Conservation (phyloP, 2,329 filamentous ascomycete genomes). For the Fusarium palustre region DNA sequence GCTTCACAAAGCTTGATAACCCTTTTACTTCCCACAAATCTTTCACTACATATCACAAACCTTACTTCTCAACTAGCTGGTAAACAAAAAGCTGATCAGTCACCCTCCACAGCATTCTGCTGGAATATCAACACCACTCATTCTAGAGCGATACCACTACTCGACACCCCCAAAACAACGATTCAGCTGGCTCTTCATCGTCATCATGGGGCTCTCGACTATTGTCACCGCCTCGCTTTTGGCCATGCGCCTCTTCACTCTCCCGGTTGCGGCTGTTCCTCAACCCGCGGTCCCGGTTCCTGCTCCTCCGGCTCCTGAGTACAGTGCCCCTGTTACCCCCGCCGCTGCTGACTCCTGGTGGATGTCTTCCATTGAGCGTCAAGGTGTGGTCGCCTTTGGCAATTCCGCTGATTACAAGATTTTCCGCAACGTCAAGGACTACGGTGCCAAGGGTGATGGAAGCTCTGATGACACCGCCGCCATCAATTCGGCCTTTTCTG, state of each 20-base stretch:
- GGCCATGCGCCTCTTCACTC: slow-evolving; percentile 57
- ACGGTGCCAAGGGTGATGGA: slow-evolving; percentile 75
- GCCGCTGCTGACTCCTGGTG: slow-evolving; percentile 67
- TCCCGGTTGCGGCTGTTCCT: slow-evolving; percentile 51
- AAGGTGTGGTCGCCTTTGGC: slow-evolving; percentile 75
- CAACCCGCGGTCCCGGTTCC: slow-evolving; percentile 4
- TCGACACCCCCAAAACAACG: slow-evolving; percentile 34
- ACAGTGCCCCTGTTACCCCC: slow-evolving; percentile 8
- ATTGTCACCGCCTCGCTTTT: slow-evolving; percentile 57
- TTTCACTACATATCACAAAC: not conserved
- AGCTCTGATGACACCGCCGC: slow-evolving; percentile 85
- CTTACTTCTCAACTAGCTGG: not conserved
- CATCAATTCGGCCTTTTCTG: slow-evolving; percentile 85
- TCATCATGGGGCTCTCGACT: slow-evolving; percentile 61
- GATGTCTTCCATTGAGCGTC: slow-evolving; percentile 75
- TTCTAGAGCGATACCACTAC: slow-evolving; percentile 24
- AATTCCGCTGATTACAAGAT: slow-evolving; percentile 70
- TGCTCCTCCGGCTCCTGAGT: slow-evolving; percentile 11
- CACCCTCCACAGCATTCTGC: slow-evolving; percentile 22
- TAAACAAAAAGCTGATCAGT: slow-evolving; percentile 27
- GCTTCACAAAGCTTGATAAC: slow-evolving; percentile 22
- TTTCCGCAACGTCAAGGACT: slow-evolving; percentile 82
- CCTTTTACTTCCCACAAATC: not conserved
- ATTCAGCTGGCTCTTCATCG: slow-evolving; percentile 53
- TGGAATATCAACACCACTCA: slow-evolving; percentile 31